Evolutionary conservation across 352 stramenopile species (phyloP).

Genomic region (Phytophthora megakarya): DNA sequence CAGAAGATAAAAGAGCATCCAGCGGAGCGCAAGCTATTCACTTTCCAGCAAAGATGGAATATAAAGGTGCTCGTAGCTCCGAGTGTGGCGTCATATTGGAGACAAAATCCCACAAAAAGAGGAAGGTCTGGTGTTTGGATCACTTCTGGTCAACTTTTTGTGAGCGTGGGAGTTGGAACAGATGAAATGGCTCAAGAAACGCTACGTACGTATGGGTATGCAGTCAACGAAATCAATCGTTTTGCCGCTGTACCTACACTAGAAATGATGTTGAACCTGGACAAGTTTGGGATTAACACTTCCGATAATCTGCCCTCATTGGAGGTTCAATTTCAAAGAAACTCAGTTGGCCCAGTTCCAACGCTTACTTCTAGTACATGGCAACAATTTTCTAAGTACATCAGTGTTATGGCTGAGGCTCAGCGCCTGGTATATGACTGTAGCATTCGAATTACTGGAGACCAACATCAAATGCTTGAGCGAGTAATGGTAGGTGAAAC

Average conservation of each 20-base stretch:
- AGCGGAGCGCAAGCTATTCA: slow-evolving; percentile 14
- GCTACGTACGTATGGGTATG: slow-evolving; percentile 14
- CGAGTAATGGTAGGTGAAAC: neutral
- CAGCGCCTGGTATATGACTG: slow-evolving; percentile 63
- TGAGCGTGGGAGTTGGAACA: slow-evolving; percentile 47
- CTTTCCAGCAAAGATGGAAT: slow-evolving; percentile 32
- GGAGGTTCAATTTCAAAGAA: slow-evolving; percentile 47
- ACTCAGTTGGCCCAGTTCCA: slow-evolving; percentile 37
- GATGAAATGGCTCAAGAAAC: slow-evolving; percentile 32
- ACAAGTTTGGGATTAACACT: slow-evolving; percentile 60
- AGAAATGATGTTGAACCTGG: slow-evolving; percentile 66
- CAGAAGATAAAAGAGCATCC: slow-evolving; percentile 5
- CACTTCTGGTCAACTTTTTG: slow-evolving; percentile 66
- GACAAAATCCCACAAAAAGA: slow-evolving; percentile 20
- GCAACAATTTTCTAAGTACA: slow-evolving; percentile 47
- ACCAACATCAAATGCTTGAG: slow-evolving; percentile 50
- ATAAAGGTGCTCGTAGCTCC: slow-evolving; percentile 73
- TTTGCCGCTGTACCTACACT: slow-evolving; percentile 42
- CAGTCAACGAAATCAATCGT: slow-evolving; percentile 51
- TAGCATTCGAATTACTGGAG: slow-evolving; percentile 54
- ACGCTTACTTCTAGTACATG: slow-evolving; percentile 58
- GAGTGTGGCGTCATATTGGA: slow-evolving; percentile 70
- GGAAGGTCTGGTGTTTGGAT: slow-evolving; percentile 48
- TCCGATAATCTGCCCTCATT: slow-evolving; percentile 47
- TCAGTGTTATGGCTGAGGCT: slow-evolving; percentile 46